These are phyloP conservation scores for Tilletia setariae DNA, from an alignment of 1,284 basidiomycete genomes.

Conservation along the genomic window DNA sequence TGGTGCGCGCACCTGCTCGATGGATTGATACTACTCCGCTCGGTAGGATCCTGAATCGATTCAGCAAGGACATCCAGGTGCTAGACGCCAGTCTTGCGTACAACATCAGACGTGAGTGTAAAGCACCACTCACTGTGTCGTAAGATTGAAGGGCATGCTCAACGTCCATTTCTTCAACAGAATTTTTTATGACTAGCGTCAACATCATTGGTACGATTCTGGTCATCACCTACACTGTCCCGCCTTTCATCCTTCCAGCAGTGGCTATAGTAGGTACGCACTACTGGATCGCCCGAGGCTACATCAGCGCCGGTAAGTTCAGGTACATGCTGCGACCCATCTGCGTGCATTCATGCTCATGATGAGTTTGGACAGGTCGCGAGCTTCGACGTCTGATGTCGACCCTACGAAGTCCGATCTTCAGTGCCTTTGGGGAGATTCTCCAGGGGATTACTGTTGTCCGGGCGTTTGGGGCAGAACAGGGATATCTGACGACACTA, in stretches of 20 bases:
- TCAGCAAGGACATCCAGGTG: conserved; percentile 58
- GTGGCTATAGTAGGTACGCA: background rate
- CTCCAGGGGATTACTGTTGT: conserved; percentile 59
- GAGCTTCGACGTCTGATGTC: conserved; percentile 56
- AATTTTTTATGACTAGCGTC: conserved; percentile 31
- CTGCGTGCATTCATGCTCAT: background rate
- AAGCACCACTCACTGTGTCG: background rate
- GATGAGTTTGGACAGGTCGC: conserved; percentile 58
- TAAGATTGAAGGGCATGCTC: background rate
- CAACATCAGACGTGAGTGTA: conserved; percentile 19
- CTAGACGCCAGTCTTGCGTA: conserved; percentile 58
- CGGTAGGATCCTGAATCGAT: conserved; percentile 60
- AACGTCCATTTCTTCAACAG: conserved; percentile 16
- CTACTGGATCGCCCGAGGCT: conserved; percentile 6
- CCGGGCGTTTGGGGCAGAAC: conserved; percentile 59
- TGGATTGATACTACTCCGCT: conserved; percentile 48
- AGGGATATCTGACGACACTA: conserved; percentile 53
- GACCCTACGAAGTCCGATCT: conserved; percentile 53
- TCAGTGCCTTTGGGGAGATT: conserved; percentile 52
- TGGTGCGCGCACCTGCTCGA: conserved; percentile 22
- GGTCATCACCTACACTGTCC: conserved; percentile 22
- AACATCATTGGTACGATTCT: conserved; percentile 50
- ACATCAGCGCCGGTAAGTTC: conserved; percentile 2
- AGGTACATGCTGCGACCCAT: too few relatives aligned
- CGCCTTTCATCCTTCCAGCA: conserved; percentile 5